A percentile compares a stretch with the other conserved stretches of the same genome.
phyloP scores from a whole-genome alignment of 129 eudicot species.

The Escallonia herrerae region DNA sequence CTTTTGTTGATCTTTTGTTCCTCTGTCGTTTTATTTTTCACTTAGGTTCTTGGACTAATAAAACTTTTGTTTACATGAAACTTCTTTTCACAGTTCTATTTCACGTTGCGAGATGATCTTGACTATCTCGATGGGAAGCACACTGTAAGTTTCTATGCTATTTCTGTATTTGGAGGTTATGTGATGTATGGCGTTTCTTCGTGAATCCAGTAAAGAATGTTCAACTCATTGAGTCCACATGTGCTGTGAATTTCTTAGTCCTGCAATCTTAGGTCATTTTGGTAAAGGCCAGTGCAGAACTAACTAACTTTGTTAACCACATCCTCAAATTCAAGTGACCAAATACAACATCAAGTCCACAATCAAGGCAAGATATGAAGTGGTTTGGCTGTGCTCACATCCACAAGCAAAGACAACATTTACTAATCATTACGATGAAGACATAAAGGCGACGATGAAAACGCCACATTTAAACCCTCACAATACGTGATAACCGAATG shows the following conservation, averaged over 20 bases:
- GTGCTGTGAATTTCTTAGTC: background rate
- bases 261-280: background rate
- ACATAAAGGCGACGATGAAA: too few relatives aligned
- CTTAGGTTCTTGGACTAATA: background rate
- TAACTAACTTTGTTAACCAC: too few relatives aligned
- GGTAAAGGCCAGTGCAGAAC: too few relatives aligned
- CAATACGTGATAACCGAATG: too few relatives aligned
- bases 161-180: background rate
- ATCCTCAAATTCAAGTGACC: too few relatives aligned
- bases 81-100: conserved; percentile 61
- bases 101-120: conserved; percentile 89
- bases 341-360: too few relatives aligned
- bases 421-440: too few relatives aligned
- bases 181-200: background rate
- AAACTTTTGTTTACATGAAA: background rate
- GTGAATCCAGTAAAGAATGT: background rate
- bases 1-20: background rate
- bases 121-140: conserved; percentile 96
- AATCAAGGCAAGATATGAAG: too few relatives aligned
- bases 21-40: background rate
- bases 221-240: background rate
- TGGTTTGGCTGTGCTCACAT: too few relatives aligned
- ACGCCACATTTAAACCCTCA: too few relatives aligned
- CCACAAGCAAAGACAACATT: too few relatives aligned
- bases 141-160: conserved; percentile 55